phyloP scores from a whole-genome alignment of 1,139 yeast genomes.

The Suhomyces guaymorum region DNA sequence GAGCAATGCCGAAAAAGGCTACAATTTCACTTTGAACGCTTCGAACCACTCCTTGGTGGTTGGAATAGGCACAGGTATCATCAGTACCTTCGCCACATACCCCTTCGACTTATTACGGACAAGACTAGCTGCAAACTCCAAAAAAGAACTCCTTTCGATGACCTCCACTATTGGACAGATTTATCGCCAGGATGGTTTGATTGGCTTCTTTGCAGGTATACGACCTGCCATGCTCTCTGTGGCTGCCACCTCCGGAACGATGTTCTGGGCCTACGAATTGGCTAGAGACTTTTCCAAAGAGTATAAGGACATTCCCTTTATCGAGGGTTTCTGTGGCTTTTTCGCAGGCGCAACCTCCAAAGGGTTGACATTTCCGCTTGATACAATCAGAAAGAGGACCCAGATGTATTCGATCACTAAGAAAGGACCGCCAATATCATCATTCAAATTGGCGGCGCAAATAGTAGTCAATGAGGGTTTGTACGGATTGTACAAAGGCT shows the following conservation, averaged over 20 bases:
- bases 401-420: slow-evolving; percentile 55
- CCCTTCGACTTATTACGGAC: slow-evolving; percentile 90
- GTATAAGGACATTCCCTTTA: slow-evolving; percentile 39
- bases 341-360: slow-evolving; percentile 78
- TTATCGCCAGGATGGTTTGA: slow-evolving; percentile 47
- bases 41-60: slow-evolving; percentile 56
- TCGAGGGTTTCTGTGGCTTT: slow-evolving; percentile 71
- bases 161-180: slow-evolving; percentile 44
- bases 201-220: slow-evolving; percentile 66
- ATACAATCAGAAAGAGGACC: slow-evolving; percentile 73
- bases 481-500: slow-evolving; percentile 72
- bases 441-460: slow-evolving; percentile 28
- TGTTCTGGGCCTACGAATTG: slow-evolving; percentile 66
- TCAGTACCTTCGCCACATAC: slow-evolving; percentile 73
- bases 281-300: slow-evolving; percentile 34
- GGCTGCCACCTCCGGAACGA: slow-evolving; percentile 64
- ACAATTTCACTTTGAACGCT: slow-evolving; percentile 30
- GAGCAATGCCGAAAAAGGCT: slow-evolving; percentile 27
- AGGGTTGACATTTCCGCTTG: slow-evolving; percentile 78
- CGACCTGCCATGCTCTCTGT: slow-evolving; percentile 64
- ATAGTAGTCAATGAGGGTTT: slow-evolving; percentile 60
- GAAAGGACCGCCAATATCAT: slow-evolving; percentile 13
- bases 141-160: slow-evolving; percentile 48
- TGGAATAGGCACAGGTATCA: slow-evolving; percentile 76
- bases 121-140: slow-evolving; percentile 64